Base-by-base conservation (phyloP, 768 basidiomycete species). In the Tricholoma matsutake region DNA sequence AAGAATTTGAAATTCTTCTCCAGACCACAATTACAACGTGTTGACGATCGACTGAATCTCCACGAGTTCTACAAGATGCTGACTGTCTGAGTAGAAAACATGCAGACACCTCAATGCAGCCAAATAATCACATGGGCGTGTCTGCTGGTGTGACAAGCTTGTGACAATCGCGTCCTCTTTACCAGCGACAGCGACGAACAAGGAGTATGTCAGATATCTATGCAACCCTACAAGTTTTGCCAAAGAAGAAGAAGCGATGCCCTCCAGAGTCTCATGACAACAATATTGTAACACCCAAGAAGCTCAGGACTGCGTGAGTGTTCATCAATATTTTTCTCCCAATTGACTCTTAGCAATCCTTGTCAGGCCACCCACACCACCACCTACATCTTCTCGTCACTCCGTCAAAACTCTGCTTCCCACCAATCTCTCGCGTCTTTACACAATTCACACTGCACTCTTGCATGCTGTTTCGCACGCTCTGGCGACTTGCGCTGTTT, bases 401-500 rank as follows among this genome's bases (percentile, higher is more conserved):
- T 54, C 63, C 59, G 65, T 63, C 57, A 62, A 70, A 57, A 59
- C 57, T 39, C 61, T 73, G 28, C 73, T 92, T 39, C 87, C 91
- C 10, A 45, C 73, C 10, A 81, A 87, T 64, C 78, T 94, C 31
- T 70, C 81, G 43, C 86, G 89, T 37, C 81, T 94, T 37, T 77
- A 79, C 64, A 79, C 74, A 57, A 79, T 89, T 52, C 87, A 93
- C 66, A 86, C 83, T 22, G 83, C 86, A 11, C 76, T 94, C 52
- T 90, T 93, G 65, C 88, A 89, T 68, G 92, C 92, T 54, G 81
- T 94, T 58, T 92, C 92, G 2, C 90, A 92, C 75, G 90, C 91
- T 8, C 82, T 94, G 29, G 92, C 92, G 5, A 91, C 91, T 11
- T 91, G 86, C 64, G 91, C 90, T 31, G 83, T 89, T 32, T 86